Evolutionary conservation across 306 rosid genomes (phyloP), one percentile per base, ranked within the genome.

Genomic region (Senna siamea): DNA sequence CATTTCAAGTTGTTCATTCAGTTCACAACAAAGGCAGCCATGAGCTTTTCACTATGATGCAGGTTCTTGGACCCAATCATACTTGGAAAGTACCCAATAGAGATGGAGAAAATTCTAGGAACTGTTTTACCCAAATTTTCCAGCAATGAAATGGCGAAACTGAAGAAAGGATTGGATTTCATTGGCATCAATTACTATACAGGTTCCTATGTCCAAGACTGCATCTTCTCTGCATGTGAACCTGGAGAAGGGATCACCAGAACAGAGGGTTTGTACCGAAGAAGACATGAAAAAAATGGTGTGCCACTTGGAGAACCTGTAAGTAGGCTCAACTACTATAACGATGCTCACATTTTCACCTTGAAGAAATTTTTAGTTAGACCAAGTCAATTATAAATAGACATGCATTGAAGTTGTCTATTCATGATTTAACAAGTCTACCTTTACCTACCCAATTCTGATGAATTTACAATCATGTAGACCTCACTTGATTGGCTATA

Each of bases 41-140:
- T n/a, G n/a, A n/a, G n/a, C n/a, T n/a, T n/a, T n/a, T n/a, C n/a
- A n/a, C n/a, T n/a, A n/a, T n/a, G n/a, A 18, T 83, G 78, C 78
- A 89, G 97, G 97, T 84, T 86, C 79, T 77, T 87, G 57, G 93
- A 89, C 64, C 97, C 96, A 60, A 76, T 89, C 51, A 38, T 84
- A 68, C 59, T 51, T 3, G 93, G 96, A 19, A 78, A 68, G 71
- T 92, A 89, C 74, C 96, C 97, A 26, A 2, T 47, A 37, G 88
- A 81, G 62, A 89, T 92, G 96, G 44, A 32, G n/a, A 85, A 86
- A 70, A 83, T 86, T 78, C 75, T 92, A 50, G 87, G 87, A 66
- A 9, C 17, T 40, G 74, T 73, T 2, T 63, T 92, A 44, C 90
- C 86, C 23, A 2, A 1, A 53, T 84, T 92, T 78, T 82, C 96